phyloP scores from a whole-genome alignment of 768 basidiomycete species.

The Dictyophora rubrovolvata region DNA sequence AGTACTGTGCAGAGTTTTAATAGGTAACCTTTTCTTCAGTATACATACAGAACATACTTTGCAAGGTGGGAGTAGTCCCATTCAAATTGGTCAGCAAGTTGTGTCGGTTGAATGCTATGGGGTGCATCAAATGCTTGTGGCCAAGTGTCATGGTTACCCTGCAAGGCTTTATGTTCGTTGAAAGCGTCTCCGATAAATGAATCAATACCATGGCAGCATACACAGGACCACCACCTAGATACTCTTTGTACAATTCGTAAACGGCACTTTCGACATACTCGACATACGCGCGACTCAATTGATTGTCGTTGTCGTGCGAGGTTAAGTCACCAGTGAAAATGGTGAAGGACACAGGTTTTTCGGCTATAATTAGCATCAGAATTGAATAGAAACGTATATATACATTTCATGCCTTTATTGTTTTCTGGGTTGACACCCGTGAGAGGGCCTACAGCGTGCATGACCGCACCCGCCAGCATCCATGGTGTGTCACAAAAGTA shows the following conservation, averaged over 20 bases:
- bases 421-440: slow-evolving; percentile 12
- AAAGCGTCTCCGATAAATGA: not conserved
- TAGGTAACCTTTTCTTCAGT: not conserved
- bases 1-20: not conserved
- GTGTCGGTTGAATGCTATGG: slow-evolving; percentile 3
- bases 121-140: slow-evolving; percentile 9
- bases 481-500: slow-evolving; percentile 19
- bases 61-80: slow-evolving; percentile 8
- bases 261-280: slow-evolving; percentile 10
- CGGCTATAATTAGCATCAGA: not conserved
- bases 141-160: slow-evolving; percentile 10
- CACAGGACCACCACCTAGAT: slow-evolving; percentile 15
- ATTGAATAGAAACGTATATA: not conserved
- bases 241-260: slow-evolving; percentile 15
- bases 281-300: slow-evolving; percentile 10
- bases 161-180: not conserved
- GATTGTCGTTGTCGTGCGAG: slow-evolving; percentile 18
- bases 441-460: slow-evolving; percentile 17
- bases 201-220: slow-evolving; percentile 17
- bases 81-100: slow-evolving; percentile 4
- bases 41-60: not conserved
- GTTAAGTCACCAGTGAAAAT: slow-evolving; percentile 20
- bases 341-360: slow-evolving; percentile 10
- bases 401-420: slow-evolving; percentile 1
- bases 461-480: slow-evolving; percentile 16